Conservation (phyloP, 2,329 filamentous ascomycete genomes). For the Botryotinia narcissicola region DNA sequence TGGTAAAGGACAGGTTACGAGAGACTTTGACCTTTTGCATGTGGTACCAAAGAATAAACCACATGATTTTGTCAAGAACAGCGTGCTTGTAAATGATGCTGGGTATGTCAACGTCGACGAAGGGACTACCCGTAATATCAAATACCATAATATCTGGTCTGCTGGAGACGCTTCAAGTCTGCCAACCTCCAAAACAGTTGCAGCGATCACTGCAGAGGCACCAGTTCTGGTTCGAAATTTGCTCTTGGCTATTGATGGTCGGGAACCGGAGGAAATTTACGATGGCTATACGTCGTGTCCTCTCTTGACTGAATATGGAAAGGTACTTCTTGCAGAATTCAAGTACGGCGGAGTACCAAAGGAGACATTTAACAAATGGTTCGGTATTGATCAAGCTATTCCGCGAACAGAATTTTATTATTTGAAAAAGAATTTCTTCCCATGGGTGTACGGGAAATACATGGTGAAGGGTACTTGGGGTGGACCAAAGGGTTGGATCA, state of each 20-base stretch:
- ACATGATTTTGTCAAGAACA: slow-evolving; percentile 53
- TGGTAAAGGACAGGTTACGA: slow-evolving; percentile 44
- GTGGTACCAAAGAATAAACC: slow-evolving; percentile 59
- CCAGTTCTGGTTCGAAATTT: slow-evolving; percentile 52
- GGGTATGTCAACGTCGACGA: slow-evolving; percentile 59
- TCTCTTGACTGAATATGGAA: slow-evolving; percentile 55
- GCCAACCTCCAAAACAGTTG: slow-evolving; percentile 56
- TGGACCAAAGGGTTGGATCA: slow-evolving; percentile 52
- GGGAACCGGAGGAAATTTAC: slow-evolving; percentile 45
- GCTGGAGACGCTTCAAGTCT: slow-evolving; percentile 58
- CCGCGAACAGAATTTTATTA: slow-evolving; percentile 59
- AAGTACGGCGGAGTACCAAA: slow-evolving; percentile 62
- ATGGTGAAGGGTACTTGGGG: slow-evolving; percentile 63
- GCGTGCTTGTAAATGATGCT: slow-evolving; percentile 52
- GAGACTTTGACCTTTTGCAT: slow-evolving; percentile 54
- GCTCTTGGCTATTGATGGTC: slow-evolving; percentile 46
- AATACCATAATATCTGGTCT: slow-evolving; percentile 57
- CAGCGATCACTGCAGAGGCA: slow-evolving; percentile 51
- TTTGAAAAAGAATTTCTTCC: slow-evolving; percentile 66
- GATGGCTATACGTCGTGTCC: slow-evolving; percentile 58
- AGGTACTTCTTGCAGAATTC: slow-evolving; percentile 64
- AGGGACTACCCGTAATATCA: slow-evolving; percentile 51
- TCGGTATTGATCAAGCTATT: slow-evolving; percentile 56
- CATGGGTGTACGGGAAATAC: slow-evolving; percentile 60
- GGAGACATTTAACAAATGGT: slow-evolving; percentile 55